phyloP scores from a whole-genome alignment of 1,139 yeast species.

The Geotrichum histeridarum region DNA sequence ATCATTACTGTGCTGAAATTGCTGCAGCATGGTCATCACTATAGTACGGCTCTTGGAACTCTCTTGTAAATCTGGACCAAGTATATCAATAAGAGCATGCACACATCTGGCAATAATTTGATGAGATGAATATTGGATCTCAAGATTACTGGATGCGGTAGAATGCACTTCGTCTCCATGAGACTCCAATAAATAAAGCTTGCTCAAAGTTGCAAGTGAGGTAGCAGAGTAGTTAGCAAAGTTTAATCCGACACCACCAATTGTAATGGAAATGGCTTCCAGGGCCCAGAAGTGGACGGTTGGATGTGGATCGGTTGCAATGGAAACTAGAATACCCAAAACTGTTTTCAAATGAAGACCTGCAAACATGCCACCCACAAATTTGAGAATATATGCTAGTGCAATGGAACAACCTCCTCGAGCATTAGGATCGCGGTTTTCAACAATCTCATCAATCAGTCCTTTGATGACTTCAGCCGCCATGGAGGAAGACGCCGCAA shows the following conservation, averaged over 20 bases:
- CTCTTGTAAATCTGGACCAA: conserved; percentile 49
- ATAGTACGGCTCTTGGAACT: conserved; percentile 24
- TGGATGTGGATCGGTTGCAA: conserved; percentile 79
- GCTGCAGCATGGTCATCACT: conserved; percentile 32
- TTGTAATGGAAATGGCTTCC: conserved; percentile 51
- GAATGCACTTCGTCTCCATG: conserved; percentile 50
- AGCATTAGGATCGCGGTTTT: conserved; percentile 53
- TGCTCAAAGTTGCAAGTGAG: conserved; percentile 46
- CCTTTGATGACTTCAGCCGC: conserved; percentile 49
- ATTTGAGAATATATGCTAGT: conserved; percentile 55
- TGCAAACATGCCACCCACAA: conserved; percentile 43
- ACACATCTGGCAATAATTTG: conserved; percentile 42
- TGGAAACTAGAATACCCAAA: conserved; percentile 54
- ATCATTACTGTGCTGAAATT: conserved; percentile 29
- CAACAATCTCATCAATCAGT: conserved; percentile 58
- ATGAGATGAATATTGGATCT: conserved; percentile 42
- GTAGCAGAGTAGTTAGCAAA: conserved; percentile 42
- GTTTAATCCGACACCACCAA: conserved; percentile 53
- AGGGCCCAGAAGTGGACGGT: conserved; percentile 70
- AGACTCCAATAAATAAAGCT: conserved; percentile 47
- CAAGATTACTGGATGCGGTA: conserved; percentile 46
- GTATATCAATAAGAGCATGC: conserved; percentile 42
- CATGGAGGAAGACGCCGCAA: conserved; percentile 38
- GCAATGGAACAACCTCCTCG: conserved; percentile 63
- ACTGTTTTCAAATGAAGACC: conserved; percentile 42